phyloP scores from a whole-genome alignment of 2,329 filamentous ascomycete species.

The Trichoderma sp. region DNA sequence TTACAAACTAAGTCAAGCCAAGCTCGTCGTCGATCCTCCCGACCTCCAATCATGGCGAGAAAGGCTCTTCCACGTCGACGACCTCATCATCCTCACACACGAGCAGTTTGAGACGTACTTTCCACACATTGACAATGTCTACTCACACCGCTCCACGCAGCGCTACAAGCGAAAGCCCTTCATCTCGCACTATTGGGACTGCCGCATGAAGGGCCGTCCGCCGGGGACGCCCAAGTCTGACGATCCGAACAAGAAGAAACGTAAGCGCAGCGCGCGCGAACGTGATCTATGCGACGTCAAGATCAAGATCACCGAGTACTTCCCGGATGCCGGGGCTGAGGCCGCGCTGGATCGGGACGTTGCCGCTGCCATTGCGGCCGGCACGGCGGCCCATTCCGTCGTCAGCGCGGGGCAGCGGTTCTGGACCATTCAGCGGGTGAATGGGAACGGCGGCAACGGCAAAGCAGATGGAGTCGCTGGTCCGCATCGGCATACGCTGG shows the following conservation, averaged over 20 bases:
- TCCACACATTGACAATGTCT: slow-evolving; percentile 79
- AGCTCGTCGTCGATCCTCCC: slow-evolving; percentile 14
- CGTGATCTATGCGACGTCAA: slow-evolving; percentile 82
- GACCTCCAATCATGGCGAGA: slow-evolving; percentile 67
- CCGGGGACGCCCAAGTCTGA: slow-evolving; percentile 76
- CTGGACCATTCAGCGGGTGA: slow-evolving; percentile 75
- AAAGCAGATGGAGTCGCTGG: slow-evolving; percentile 67
- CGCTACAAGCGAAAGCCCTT: slow-evolving; percentile 80
- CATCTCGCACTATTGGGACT: slow-evolving; percentile 82
- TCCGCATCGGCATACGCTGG: slow-evolving; percentile 71
- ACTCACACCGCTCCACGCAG: slow-evolving; percentile 79
- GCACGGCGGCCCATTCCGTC: slow-evolving; percentile 8
- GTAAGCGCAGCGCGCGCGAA: slow-evolving; percentile 71
- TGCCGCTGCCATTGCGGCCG: slow-evolving; percentile 20
- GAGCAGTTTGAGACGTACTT: slow-evolving; percentile 82
- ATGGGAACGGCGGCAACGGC: slow-evolving; percentile 71
- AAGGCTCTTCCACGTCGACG: slow-evolving; percentile 72
- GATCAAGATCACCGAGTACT: slow-evolving; percentile 81
- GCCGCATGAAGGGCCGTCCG: slow-evolving; percentile 74
- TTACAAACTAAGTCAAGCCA: slow-evolving; percentile 8
- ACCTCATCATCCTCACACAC: slow-evolving; percentile 67
- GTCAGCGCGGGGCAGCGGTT: slow-evolving; percentile 50
- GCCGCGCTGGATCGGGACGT: slow-evolving; percentile 25
- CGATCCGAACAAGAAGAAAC: slow-evolving; percentile 78
- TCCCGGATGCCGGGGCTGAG: slow-evolving; percentile 49